Evolutionary conservation across 192 early-diverging fungal genomes (phyloP).

Genomic region (Fimicolochytrium jonesii): DNA sequence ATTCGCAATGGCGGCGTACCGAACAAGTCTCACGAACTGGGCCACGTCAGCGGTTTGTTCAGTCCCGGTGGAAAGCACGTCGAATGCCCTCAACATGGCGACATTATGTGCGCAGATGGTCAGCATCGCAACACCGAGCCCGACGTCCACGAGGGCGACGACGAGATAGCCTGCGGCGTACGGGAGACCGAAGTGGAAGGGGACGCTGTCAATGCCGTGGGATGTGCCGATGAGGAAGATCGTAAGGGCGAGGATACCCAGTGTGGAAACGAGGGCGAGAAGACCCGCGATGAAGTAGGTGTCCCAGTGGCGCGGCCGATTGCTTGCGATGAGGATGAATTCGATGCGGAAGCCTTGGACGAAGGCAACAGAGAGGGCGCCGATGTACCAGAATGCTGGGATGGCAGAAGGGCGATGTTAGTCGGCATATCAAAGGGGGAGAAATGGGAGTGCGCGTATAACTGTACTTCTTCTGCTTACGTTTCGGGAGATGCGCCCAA

Average conservation of each 20-base stretch:
- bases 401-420: no score
- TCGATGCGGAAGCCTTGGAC: conserved; percentile 15
- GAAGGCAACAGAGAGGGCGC: neutral
- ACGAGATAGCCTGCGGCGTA: neutral
- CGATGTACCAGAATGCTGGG: conserved; percentile 1
- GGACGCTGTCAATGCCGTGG: neutral
- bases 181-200: neutral
- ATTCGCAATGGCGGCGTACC: neutral
- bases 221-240: neutral
- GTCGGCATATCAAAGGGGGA: no score
- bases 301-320: conserved; percentile 7
- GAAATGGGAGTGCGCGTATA: neutral
- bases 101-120: neutral
- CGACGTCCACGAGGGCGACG: neutral
- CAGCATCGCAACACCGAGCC: neutral
- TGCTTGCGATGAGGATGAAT: conserved; percentile 8
- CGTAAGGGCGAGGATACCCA: neutral
- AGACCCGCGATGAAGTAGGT: neutral
- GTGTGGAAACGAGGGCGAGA: neutral
- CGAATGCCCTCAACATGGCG: neutral
- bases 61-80: neutral
- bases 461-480: neutral
- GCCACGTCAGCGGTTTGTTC: neutral
- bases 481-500: neutral
- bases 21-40: neutral